A percentile compares a stretch with the other conserved stretches of the same genome.
These are phyloP conservation scores for Santalum album DNA, from an alignment of 164 flowering plant species.

Conservation along the genomic window DNA sequence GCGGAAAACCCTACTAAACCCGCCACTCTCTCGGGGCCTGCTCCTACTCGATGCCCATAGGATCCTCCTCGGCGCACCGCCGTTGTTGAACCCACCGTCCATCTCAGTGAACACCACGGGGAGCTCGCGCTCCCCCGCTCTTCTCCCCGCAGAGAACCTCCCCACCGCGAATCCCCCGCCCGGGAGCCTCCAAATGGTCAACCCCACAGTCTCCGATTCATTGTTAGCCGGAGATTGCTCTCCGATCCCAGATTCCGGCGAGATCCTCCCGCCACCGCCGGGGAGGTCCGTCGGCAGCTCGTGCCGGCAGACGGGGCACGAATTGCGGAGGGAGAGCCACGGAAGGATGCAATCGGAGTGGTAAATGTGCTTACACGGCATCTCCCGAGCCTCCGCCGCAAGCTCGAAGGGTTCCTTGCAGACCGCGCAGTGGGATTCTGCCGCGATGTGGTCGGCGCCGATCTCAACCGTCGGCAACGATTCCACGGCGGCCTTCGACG, in stretches of 20 bases:
- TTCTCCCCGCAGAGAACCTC: constrained; percentile 49
- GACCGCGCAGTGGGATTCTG: constrained; percentile 59
- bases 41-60: constrained; percentile 40
- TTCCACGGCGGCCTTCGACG: constrained; percentile 62
- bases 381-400: constrained; percentile 54
- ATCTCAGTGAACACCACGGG: constrained; percentile 58
- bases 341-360: constrained; percentile 76
- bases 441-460: constrained; percentile 17
- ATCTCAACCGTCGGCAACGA: constrained; percentile 62
- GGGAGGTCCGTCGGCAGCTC: constrained; percentile 44
- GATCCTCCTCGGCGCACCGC: constrained; percentile 33
- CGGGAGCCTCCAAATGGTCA: constrained; percentile 75
- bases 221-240: constrained; percentile 8
- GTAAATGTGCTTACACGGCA: constrained; percentile 84
- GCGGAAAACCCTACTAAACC: constrained; percentile 38
- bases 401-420: constrained; percentile 57
- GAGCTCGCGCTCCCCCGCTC: constrained; percentile 29
- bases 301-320: constrained; percentile 77
- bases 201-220: constrained; percentile 42
- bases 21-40: constrained; percentile 17
- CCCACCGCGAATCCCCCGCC: constrained; percentile 91
- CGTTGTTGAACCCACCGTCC: constrained; percentile 32
- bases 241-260: constrained; percentile 14
- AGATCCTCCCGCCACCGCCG: constrained; percentile 6
- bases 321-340: constrained; percentile 60